Evolutionary conservation across 768 basidiomycete species (phyloP), one percentile per base, ranked within the genome.

Genomic region (Clitopilus hobsonii): DNA sequence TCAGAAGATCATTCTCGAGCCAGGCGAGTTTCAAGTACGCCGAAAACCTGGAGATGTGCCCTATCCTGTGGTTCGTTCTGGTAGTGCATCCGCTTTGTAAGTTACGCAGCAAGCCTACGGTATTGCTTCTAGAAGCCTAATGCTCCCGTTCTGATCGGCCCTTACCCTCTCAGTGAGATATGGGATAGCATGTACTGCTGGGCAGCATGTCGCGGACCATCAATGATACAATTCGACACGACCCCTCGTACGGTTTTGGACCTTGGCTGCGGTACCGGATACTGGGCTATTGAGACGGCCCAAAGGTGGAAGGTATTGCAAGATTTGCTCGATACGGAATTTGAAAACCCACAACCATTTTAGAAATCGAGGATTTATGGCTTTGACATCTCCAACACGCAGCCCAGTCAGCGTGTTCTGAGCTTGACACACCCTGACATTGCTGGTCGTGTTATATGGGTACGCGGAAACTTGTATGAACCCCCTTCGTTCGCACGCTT

Each of bases 281-380:
- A 77, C 51, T 91, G 89, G 89, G 78, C 78, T 2, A 73, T 91
- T 25, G 81, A 86, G 56, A 86, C 86, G 4, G 87, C 84, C 2
- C 81, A 75, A 60, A 69, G 72, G 47, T 91, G 88, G 88, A 74
- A 74, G 64, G 89, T 85, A 56, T 38, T 52, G 7, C 10, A 54
- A 56, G 26, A 57, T 41, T 54, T 49, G 14, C 57, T 30, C 49
- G 8, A 11, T 30, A 51, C n/a, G 54, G 23, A 23, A 13, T 30
- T 11, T 20, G 41, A 20, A 32, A 24, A 52, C 62, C 86, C 87
- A 66, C 73, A 10, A 81, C 61, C 13, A 69, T 89, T 27, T 71
- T 84, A 26, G 88, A 88, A 45, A 5, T 45, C 41, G 2, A 45
- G 18, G 22, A 23, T 45, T 18, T 45, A 45, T 45, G 41, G 41